Evolutionary conservation across 2,329 filamentous ascomycete genomes (phyloP), one percentile per base, ranked within the genome.

Genomic region (Cladosporium sp.): DNA sequence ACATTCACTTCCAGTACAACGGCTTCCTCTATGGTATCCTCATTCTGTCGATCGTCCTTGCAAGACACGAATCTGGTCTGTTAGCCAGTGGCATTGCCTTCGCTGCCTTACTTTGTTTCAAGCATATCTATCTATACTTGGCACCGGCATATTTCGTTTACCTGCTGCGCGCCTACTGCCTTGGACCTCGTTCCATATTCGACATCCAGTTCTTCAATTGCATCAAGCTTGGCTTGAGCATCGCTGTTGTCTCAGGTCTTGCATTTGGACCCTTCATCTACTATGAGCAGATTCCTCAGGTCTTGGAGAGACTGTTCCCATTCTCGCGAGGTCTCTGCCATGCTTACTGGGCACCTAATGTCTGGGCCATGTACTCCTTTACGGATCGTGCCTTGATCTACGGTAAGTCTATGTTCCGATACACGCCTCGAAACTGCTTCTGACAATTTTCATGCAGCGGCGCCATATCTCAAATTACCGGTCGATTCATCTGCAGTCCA

Each of bases 1-100:
- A 99, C 72, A 93, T 97, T 63, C 92, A 97, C 73, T 99, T 99
- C 73, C 94, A 99, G 78, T 99, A 99, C 78, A 99, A 99, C 77
- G 93, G 94, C 39, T 91, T 92, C 75, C 85, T 99, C 75, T 99
- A 97, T 71, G 94, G 94, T 36, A 78, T 97, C 42, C 79, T 99
- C 51, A 83, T 97, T 36, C 80, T 93, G 55, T 97, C 94, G 2
- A 81, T 99, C 48, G 88, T 95, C 1, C 77, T 95, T 59, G 91
- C 91, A 6, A 86, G 90, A 51, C 84, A 87, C 65, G 84, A 83
- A 68, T 87, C 87, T 10, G 89, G 89, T 0, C 78, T 94, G 34
- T 80, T 97, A 12, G 78, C 80, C 45, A 94, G 91, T 65, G 94
- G 91, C 0, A 77, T 96, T 1, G 74, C 91, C 6, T 99, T 97